phyloP scores from a whole-genome alignment of 768 basidiomycete species.

The Pleurotus cornucopiae region DNA sequence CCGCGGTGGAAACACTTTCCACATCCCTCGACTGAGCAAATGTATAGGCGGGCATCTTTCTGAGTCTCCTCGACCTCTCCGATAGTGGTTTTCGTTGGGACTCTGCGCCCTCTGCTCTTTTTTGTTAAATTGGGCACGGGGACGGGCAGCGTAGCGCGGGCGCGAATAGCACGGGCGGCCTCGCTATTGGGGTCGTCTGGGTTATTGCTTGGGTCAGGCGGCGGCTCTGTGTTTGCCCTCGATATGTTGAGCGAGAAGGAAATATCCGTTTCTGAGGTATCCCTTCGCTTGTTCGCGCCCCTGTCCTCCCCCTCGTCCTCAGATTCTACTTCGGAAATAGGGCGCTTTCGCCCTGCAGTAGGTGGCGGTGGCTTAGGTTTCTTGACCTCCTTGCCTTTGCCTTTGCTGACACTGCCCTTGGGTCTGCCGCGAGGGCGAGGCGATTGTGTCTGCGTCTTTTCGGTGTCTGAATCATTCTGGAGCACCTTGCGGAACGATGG shows the following conservation, averaged over 20 bases:
- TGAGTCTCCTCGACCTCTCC: constrained; percentile 11
- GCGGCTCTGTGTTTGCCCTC: constrained; percentile 2
- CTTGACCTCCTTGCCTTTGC: constrained; percentile 2
- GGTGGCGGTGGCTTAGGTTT: background rate
- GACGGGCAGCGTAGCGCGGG: constrained; percentile 55
- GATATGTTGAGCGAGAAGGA: constrained; percentile 5
- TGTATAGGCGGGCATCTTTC: constrained; percentile 35
- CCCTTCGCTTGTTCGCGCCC: constrained; percentile 4
- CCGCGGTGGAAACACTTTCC: constrained; percentile 71
- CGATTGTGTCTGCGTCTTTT: background rate
- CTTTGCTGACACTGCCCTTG: background rate
- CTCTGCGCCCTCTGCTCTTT: constrained; percentile 74
- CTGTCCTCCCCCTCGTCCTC: constrained; percentile 9
- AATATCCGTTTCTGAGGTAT: constrained; percentile 1
- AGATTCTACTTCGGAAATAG: constrained; percentile 8
- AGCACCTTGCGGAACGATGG: constrained; percentile 23
- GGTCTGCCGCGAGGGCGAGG: constrained; percentile 1
- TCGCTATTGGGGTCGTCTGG: background rate
- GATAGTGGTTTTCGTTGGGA: constrained; percentile 45
- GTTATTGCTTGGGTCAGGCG: background rate
- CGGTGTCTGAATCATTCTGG: background rate
- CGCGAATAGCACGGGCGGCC: constrained; percentile 16
- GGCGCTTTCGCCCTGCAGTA: constrained; percentile 5
- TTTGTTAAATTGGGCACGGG: constrained; percentile 78
- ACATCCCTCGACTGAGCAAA: constrained; percentile 66